Base-by-base conservation (phyloP, 305 asterid genomes). In the Solanum hybrid region DNA sequence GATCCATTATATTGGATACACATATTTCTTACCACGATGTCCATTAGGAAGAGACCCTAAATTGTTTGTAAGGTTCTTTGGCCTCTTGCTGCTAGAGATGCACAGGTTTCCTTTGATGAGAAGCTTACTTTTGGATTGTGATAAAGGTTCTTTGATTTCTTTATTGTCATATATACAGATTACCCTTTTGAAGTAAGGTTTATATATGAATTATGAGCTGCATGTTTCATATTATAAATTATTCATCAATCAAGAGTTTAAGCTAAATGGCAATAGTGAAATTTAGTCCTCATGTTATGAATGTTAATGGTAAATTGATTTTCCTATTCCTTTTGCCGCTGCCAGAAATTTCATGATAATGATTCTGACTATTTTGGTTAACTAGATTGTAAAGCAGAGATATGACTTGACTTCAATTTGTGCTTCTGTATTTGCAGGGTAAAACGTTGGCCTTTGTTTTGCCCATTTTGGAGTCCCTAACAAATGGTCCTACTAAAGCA, bases 391-490 rank as follows among this genome's bases (percentile, higher is more conserved):
- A 61, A 37, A 33, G 11, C 13, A 28, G 35, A 28, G 14, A 57
- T 67, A 69, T 83, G 82, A 51, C 57, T 51, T 8, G 61, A 51
- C 34, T 29, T 37, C 37, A 74, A 80, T n/a, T 31, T 82, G 51
- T 81, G 82, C 35, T 22, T 73, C 31, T 33, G 1, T 75, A 78
- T 31, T 71, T 89, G 26, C 92, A 97, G 99, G 99, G 99, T 11
- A 97, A 97, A 92, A 97, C 99, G 1, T 89, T 97, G 95, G 99
- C 99, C 24, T 97, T 97, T 91, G 97, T 97, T 93, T 93, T 97
- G 69, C 99, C 99, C 40, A 95, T 97, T 89, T 90, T 97, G 93
- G 99, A 97, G 90, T 95, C 99, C n/a, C 89, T 97, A 90, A 97
- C 95, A 28, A 96, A 94, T 92, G 98, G 98, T 11, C 96, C 95